These are phyloP conservation scores for Petunia axillaris DNA, from an alignment of 257 asterid genomes.

Conservation along the genomic window DNA sequence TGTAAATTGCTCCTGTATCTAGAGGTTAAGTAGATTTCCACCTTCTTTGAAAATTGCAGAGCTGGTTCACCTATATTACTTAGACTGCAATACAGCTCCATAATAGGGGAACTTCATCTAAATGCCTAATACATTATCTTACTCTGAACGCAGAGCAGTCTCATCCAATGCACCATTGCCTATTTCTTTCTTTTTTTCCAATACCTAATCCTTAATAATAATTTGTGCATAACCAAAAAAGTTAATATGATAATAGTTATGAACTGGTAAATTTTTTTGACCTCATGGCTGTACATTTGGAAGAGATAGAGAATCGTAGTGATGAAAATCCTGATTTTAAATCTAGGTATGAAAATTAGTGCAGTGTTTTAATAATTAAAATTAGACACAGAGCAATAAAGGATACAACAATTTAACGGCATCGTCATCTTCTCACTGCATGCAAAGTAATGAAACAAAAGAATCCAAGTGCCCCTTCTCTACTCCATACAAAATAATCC, in stretches of 20 bases:
- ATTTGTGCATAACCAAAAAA: background rate
- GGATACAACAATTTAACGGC: background rate
- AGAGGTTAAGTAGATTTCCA: background rate
- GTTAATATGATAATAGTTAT: background rate
- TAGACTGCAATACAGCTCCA: background rate
- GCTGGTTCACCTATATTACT: background rate
- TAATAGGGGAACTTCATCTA: background rate
- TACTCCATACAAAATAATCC: background rate
- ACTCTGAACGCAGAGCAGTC: background rate
- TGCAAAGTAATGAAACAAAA: background rate
- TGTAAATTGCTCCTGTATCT: background rate
- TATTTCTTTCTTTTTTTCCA: background rate
- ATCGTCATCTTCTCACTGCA: background rate
- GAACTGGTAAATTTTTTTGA: background rate
- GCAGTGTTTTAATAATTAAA: background rate
- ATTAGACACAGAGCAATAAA: background rate
- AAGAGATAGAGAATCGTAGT: background rate
- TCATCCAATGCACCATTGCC: background rate
- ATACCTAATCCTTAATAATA: background rate
- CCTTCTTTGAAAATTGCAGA: background rate
- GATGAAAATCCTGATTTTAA: background rate
- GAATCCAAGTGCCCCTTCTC: background rate
- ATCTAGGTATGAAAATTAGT: background rate
- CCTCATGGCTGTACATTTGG: background rate
- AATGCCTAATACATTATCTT: background rate